These are phyloP conservation scores for Canna indica DNA, from an alignment of 176 grass and related monocot genomes.

Conservation along the genomic window DNA sequence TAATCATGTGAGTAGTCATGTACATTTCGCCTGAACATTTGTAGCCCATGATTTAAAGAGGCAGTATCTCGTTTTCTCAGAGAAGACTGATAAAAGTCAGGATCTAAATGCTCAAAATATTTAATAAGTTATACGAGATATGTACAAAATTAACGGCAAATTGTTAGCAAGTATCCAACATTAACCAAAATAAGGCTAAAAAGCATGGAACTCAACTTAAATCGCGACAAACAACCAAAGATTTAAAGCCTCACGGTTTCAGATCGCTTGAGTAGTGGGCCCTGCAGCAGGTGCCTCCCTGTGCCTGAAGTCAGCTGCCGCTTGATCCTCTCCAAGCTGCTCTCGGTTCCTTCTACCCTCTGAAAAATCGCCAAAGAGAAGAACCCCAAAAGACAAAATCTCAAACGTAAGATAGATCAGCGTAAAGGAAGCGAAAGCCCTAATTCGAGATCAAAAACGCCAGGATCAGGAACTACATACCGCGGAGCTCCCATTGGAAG, in stretches of 20 bases:
- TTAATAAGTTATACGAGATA: neutral
- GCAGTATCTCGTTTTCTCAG: neutral
- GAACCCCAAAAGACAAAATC: slow-evolving; percentile 12
- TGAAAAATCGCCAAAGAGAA: slow-evolving; percentile 10
- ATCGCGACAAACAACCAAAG: slow-evolving; percentile 4
- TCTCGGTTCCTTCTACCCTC: slow-evolving; percentile 55
- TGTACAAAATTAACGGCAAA: slow-evolving; percentile 35
- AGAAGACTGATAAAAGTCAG: neutral
- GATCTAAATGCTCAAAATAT: neutral
- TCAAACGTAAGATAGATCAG: slow-evolving; percentile 4
- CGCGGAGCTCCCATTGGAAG: slow-evolving; percentile 17
- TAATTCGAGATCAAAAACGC: slow-evolving; percentile 6
- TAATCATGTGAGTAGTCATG: neutral
- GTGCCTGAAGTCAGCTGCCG: slow-evolving; percentile 63
- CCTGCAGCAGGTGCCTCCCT: slow-evolving; percentile 65
- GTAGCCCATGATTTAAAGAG: neutral
- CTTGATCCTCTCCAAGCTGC: slow-evolving; percentile 80
- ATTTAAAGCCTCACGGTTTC: slow-evolving; percentile 57
- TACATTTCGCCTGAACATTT: neutral
- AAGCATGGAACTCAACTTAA: slow-evolving; percentile 1
- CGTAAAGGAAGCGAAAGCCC: slow-evolving; percentile 9
- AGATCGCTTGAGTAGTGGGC: slow-evolving; percentile 95
- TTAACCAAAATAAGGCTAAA: neutral
- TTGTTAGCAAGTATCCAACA: neutral
- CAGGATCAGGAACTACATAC: slow-evolving; percentile 6